Evolutionary conservation across 164 flowering plant genomes (phyloP).

Genomic region (Cinnamomum chago): DNA sequence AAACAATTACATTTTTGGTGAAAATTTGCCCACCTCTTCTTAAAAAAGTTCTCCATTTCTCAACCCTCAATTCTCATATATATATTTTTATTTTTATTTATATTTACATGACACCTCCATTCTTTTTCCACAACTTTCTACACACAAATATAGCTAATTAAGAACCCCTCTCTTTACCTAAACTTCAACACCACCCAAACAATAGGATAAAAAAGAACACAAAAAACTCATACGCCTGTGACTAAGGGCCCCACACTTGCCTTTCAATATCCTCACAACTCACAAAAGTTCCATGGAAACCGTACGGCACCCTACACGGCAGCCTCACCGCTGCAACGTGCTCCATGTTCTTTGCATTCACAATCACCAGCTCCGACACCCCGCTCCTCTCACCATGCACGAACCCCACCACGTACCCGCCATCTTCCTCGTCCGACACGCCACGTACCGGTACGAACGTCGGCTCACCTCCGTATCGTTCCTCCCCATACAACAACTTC

Average conservation of each 20-base stretch:
- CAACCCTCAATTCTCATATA: no score
- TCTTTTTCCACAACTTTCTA: no score
- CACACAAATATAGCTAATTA: no score
- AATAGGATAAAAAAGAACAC: no score
- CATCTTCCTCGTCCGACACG: conserved; percentile 25
- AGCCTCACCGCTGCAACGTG: conserved; percentile 58
- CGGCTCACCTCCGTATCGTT: conserved; percentile 47
- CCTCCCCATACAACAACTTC: conserved; percentile 31
- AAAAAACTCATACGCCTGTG: no score
- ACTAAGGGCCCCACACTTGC: neutral
- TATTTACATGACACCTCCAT: no score
- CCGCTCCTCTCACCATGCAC: conserved; percentile 37
- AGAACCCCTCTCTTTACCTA: no score
- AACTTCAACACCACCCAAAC: no score
- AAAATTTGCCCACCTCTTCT: no score
- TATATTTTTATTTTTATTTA: no score
- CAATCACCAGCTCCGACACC: conserved; percentile 63
- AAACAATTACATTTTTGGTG: no score
- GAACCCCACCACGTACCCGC: conserved; percentile 37
- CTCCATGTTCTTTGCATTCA: conserved; percentile 53
- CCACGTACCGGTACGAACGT: conserved; percentile 17
- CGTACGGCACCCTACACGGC: conserved; percentile 87
- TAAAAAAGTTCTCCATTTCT: no score
- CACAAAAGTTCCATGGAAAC: conserved; percentile 73
- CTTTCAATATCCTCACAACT: neutral